phyloP scores from a whole-genome alignment of 1,284 basidiomycete genomes.

The Rhodotorula sp. region DNA sequence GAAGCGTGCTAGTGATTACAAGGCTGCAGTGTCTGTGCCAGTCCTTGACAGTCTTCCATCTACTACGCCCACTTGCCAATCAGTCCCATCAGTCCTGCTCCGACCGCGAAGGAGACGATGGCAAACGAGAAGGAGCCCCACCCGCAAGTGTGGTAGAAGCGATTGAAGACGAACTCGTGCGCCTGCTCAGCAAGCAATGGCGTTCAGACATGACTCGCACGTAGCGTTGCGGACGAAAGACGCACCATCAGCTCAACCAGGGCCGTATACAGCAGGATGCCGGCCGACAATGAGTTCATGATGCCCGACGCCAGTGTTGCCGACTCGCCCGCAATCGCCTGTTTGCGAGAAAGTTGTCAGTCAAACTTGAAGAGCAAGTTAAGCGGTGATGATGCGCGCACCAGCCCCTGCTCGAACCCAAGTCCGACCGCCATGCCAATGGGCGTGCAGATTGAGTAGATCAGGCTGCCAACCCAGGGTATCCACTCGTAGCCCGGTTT shows the following conservation, averaged over 20 bases:
- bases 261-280: slow-evolving; percentile 54
- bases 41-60: too few relatives aligned
- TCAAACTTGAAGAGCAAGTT: too few relatives aligned
- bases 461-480: slow-evolving; percentile 64
- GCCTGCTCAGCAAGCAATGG: neutral
- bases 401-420: slow-evolving; percentile 60
- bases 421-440: slow-evolving; percentile 83
- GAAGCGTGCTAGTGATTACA: too few relatives aligned
- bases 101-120: slow-evolving; percentile 46
- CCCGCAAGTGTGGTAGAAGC: slow-evolving; percentile 20
- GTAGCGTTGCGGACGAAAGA: too few relatives aligned
- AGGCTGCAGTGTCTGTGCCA: too few relatives aligned
- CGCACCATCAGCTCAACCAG: slow-evolving; percentile 64
- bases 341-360: neutral
- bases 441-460: slow-evolving; percentile 82
- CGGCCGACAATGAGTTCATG: slow-evolving; percentile 80
- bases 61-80: slow-evolving; percentile 45
- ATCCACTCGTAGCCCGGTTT: slow-evolving; percentile 63
- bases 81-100: slow-evolving; percentile 55
- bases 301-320: slow-evolving; percentile 80
- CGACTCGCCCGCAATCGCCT: slow-evolving; percentile 60
- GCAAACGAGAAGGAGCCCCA: slow-evolving; percentile 43
- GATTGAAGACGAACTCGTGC: slow-evolving; percentile 62
- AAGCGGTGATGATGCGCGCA: slow-evolving; percentile 38
- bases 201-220: too few relatives aligned